Conservation (phyloP, 2,329 filamentous ascomycete genomes). For the Cercospora sp. region DNA sequence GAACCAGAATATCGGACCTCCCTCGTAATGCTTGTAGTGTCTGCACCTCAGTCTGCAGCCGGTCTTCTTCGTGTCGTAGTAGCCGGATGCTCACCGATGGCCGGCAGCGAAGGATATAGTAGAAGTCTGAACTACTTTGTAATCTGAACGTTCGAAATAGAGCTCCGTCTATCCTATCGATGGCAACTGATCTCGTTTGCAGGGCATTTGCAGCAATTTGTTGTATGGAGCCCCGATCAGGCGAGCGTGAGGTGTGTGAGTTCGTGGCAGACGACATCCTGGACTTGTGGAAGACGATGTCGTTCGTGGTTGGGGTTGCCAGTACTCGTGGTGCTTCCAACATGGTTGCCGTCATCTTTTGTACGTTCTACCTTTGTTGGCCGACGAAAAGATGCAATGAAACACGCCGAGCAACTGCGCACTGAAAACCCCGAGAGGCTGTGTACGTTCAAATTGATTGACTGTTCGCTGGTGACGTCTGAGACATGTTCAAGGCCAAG, state of each 20-base stretch:
- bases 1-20: constrained; percentile 40
- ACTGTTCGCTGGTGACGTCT: background rate
- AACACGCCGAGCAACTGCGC: constrained; percentile 1
- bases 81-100: constrained; percentile 42
- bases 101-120: constrained; percentile 45
- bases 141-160: constrained; percentile 47
- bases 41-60: constrained; percentile 43
- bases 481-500: background rate
- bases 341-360: constrained; percentile 5
- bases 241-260: constrained; percentile 21
- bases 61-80: constrained; percentile 46
- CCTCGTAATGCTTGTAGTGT: constrained; percentile 42
- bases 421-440: background rate
- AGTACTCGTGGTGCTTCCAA: background rate
- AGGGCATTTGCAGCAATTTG: constrained; percentile 31
- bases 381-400: background rate
- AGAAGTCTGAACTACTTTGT: constrained; percentile 42
- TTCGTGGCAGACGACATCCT: constrained; percentile 12
- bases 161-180: constrained; percentile 32
- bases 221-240: constrained; percentile 30
- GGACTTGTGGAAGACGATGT: constrained; percentile 5
- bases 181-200: constrained; percentile 30
- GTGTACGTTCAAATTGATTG: background rate
- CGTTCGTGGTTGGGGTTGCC: background rate
- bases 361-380: background rate